Percentiles rank a stretch among this genome's conserved stretches.
These are phyloP conservation scores for Suillus tomentosus DNA, from an alignment of 768 basidiomycete genomes.

Conservation along the genomic window DNA sequence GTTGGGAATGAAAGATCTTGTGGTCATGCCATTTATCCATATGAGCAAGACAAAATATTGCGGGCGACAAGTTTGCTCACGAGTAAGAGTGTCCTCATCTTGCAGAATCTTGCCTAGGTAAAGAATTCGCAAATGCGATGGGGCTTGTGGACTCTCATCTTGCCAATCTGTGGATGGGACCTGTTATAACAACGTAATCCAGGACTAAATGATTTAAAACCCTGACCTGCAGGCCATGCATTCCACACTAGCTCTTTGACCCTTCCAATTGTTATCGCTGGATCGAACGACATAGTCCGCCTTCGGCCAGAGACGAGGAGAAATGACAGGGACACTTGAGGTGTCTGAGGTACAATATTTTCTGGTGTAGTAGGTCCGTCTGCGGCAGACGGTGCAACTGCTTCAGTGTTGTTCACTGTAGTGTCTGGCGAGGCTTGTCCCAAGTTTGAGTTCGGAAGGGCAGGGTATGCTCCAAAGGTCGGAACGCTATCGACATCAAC, in stretches of 20 bases:
- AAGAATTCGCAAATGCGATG: conserved; percentile 72
- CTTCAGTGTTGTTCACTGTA: conserved; percentile 13
- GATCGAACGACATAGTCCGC: conserved; percentile 74
- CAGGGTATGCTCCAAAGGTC: conserved; percentile 23
- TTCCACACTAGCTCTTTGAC: conserved; percentile 87
- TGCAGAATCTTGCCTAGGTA: conserved; percentile 82
- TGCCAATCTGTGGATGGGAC: conserved; percentile 59
- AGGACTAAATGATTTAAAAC: not conserved
- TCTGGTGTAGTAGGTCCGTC: conserved; percentile 13
- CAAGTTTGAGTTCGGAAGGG: conserved; percentile 14
- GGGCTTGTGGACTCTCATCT: conserved; percentile 75
- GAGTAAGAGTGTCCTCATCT: conserved; percentile 74
- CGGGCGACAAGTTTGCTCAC: conserved; percentile 41
- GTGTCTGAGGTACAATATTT: conserved; percentile 51
- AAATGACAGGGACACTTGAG: conserved; percentile 69
- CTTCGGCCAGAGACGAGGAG: conserved; percentile 69
- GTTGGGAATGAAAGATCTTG: conserved; percentile 36
- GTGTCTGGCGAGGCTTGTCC: not conserved
- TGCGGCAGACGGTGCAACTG: conserved; percentile 12
- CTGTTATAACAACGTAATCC: not conserved
- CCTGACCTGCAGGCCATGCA: conserved; percentile 72
- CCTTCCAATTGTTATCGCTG: conserved; percentile 70
- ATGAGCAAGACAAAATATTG: not conserved
- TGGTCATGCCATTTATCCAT: not conserved
- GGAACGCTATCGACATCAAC: conserved; percentile 41